Base-by-base conservation (phyloP, 805 yeast genomes). In the Jamesozyma piceae region DNA sequence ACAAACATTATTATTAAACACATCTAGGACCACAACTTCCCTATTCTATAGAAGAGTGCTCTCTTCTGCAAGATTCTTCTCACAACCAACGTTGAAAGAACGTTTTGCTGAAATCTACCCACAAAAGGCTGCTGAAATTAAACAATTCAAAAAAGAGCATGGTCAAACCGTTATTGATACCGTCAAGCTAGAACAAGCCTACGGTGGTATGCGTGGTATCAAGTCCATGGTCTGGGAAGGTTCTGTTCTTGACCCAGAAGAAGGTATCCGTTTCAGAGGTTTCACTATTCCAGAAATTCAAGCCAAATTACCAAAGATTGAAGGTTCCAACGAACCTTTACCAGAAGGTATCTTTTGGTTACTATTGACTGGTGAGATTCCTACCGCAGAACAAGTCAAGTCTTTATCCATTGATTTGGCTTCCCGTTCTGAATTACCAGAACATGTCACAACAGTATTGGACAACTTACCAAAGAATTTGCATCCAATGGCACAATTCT, bases 101-200 rank as follows among this genome's bases (percentile, higher is more conserved):
- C 81, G 95, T 65, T 89, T 92, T 64, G 94, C 88, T 44, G 95
- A 86, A 53, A 77, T 89, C 65, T 97, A 97, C 53, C 88, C 77
- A 60, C 85, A 85, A 73, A 83, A 35, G 30, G 38, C 83, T 55
- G 96, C 87, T 67, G 86, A 88, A 72, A 82, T 92, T 68, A 64
- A 69, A 54, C 63, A 80, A 58, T 80, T 90, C 67, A 88, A 90
- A 70, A 75, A 85, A 66, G 94, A 88, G 60, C 77, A 90, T 67
- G 98, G 97, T 58, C 75, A 80, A 45, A 66, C 71, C 39, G 72
- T 68, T 40, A 79, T 83, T 50, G 90, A 87, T 52, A 86, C 82
- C 65, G 82, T 82, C 49, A 65, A 72, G 44, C 69, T 83, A 48
- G 86, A 79, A 64, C 90, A 82, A 69, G 89, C 88, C 33, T 84